These are phyloP conservation scores for Penicillium canariense DNA, from an alignment of 495 filamentous ascomycete genomes.

Conservation along the genomic window DNA sequence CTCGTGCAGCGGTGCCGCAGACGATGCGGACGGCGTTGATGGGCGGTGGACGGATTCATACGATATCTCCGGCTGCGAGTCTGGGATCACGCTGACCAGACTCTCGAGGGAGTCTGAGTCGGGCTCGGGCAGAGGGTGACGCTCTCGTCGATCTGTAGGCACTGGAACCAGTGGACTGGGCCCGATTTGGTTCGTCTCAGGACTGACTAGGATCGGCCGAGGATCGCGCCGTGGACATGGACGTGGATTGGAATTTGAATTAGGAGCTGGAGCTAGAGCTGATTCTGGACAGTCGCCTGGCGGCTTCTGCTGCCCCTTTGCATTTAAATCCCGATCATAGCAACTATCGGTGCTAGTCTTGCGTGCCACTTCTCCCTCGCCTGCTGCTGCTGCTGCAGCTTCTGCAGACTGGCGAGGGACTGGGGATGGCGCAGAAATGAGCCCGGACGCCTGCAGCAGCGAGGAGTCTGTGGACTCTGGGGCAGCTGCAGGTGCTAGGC, in stretches of 20 bases:
- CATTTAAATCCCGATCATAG: neutral
- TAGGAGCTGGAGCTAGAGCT: neutral
- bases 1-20: neutral
- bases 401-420: neutral
- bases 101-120: slow-evolving; percentile 38
- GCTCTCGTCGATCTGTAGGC: too few species aligned
- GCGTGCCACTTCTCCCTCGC: neutral
- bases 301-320: neutral
- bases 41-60: neutral
- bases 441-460: neutral
- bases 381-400: neutral
- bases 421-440: neutral
- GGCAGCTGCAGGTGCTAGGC: neutral
- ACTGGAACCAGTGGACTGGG: slow-evolving; percentile 1
- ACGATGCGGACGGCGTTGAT: neutral
- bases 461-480: neutral
- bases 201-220: neutral
- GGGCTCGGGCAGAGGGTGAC: neutral
- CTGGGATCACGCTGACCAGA: slow-evolving; percentile 48
- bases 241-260: neutral
- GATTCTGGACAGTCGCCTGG: neutral
- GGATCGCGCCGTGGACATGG: neutral
- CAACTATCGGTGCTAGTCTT: neutral
- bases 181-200: slow-evolving; percentile 7
- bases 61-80: slow-evolving; percentile 35